Conservation (phyloP, 176 grass and related monocot species). For the Paspalum vaginatum region DNA sequence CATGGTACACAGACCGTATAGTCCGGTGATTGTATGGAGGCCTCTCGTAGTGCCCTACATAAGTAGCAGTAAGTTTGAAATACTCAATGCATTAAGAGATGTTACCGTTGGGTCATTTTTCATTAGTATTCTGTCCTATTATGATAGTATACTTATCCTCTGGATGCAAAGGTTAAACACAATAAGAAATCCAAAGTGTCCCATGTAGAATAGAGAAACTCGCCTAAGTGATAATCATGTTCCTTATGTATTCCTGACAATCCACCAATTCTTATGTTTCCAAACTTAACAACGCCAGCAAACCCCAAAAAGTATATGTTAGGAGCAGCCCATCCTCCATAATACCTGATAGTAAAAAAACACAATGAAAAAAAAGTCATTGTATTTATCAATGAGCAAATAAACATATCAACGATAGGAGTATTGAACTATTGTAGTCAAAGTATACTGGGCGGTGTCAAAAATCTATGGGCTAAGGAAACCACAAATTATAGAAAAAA, state of each 20-base stretch:
- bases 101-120: conserved; percentile 18
- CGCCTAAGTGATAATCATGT: conserved; percentile 60
- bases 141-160: neutral
- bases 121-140: neutral
- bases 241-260: conserved; percentile 87
- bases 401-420: neutral
- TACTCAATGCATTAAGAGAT: neutral
- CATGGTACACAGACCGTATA: conserved; percentile 81
- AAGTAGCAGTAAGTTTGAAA: conserved; percentile 22
- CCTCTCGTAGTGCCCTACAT: conserved; percentile 79
- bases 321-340: conserved; percentile 93
- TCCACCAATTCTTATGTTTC: conserved; percentile 90
- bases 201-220: conserved; percentile 37
- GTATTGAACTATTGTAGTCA: neutral
- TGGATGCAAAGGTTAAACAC: conserved; percentile 2
- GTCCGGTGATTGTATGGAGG: conserved; percentile 66
- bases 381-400: conserved; percentile 24
- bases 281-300: conserved; percentile 91
- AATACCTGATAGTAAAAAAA: conserved; percentile 61
- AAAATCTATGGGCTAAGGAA: neutral
- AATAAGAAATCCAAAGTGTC: conserved; percentile 10
- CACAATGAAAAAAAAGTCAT: neutral
- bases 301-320: conserved; percentile 93
- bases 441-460: neutral
- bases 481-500: conserved; percentile 8